Conservation (phyloP, 768 basidiomycete genomes). For the Brasilioporus rufonigricans region DNA sequence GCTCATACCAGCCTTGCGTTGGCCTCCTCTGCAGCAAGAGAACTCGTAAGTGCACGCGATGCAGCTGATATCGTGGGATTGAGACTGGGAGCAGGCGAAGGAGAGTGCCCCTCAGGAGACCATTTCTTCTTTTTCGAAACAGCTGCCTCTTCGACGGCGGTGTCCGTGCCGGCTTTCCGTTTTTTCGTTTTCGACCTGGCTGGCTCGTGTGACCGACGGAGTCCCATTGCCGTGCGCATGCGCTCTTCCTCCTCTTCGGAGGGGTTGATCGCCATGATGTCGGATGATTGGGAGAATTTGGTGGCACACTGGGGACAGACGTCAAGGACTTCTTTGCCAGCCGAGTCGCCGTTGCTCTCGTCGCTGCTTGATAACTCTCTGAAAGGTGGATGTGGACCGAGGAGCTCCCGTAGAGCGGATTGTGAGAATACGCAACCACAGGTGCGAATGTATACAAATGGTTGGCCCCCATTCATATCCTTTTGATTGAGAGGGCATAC, state of each 20-base stretch:
- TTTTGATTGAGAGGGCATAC: slow-evolving; percentile 90
- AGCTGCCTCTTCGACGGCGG: slow-evolving; percentile 24
- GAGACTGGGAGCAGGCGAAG: slow-evolving; percentile 29
- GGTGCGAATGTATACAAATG: slow-evolving; percentile 81
- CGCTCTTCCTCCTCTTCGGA: slow-evolving; percentile 59
- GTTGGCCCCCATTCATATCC: slow-evolving; percentile 90
- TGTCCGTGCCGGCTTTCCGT: slow-evolving; percentile 53
- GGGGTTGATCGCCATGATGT: slow-evolving; percentile 70
- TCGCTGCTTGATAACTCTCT: slow-evolving; percentile 18
- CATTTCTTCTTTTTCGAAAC: slow-evolving; percentile 44
- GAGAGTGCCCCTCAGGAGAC: slow-evolving; percentile 7
- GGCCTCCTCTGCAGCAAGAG: slow-evolving; percentile 76
- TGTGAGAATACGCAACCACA: slow-evolving; percentile 94
- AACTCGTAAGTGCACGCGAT: slow-evolving; percentile 64
- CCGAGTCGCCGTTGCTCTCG: slow-evolving; percentile 25
- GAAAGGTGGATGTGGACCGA: too few species aligned
- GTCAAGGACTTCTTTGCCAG: slow-evolving; percentile 46
- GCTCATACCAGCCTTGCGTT: slow-evolving; percentile 81
- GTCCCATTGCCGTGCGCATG: slow-evolving; percentile 56
- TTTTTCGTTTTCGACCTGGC: slow-evolving; percentile 52
- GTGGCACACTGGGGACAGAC: slow-evolving; percentile 77
- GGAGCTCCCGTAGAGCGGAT: slow-evolving; percentile 67
- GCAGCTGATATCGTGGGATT: slow-evolving; percentile 55
- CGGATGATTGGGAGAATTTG: slow-evolving; percentile 57
- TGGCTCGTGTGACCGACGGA: slow-evolving; percentile 54